Evolutionary conservation across 345 rosid genomes (phyloP).

Genomic region (Excoecaria agallocha): DNA sequence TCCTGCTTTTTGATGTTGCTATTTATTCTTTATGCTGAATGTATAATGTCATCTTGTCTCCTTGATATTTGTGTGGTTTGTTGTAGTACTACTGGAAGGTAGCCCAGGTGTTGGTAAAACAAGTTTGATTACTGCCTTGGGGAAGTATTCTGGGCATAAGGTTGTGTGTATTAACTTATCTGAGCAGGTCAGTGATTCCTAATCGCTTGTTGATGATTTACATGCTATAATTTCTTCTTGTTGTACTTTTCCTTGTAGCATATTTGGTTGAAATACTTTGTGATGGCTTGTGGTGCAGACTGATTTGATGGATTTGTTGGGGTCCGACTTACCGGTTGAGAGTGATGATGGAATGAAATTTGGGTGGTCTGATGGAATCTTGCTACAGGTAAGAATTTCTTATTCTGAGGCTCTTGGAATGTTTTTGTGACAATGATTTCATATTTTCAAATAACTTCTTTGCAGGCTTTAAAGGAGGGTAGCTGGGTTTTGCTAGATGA

Average conservation of each 20-base stretch:
- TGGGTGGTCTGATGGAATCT: conserved; percentile 96
- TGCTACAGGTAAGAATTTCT: conserved; percentile 61
- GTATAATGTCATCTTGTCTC: not conserved
- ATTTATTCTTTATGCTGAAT: not conserved
- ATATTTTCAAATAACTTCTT: conserved; percentile 11
- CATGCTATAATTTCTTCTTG: not conserved
- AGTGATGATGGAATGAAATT: conserved; percentile 84
- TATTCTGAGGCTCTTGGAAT: conserved; percentile 1
- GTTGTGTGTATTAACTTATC: conserved; percentile 94
- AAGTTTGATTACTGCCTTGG: conserved; percentile 81
- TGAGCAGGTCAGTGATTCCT: conserved; percentile 67
- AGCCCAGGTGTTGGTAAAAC: conserved; percentile 99
- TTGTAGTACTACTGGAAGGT: conserved; percentile 83
- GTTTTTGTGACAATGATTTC: not conserved
- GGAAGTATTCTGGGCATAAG: conserved; percentile 88
- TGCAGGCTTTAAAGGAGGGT: conserved; percentile 92
- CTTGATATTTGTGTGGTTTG: conserved; percentile 10
- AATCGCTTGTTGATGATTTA: not conserved
- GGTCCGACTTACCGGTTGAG: conserved; percentile 90
- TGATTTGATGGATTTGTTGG: conserved; percentile 97
- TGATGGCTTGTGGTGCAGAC: conserved; percentile 54
- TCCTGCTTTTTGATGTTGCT: not conserved
- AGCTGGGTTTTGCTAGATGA: conserved; percentile 97
- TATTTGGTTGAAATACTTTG: not conserved
- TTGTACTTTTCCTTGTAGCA: not conserved